Evolutionary conservation across 2,329 filamentous ascomycete species (phyloP), one percentile per base, ranked within the genome.

Genomic region (Stenocarpella maydis): DNA sequence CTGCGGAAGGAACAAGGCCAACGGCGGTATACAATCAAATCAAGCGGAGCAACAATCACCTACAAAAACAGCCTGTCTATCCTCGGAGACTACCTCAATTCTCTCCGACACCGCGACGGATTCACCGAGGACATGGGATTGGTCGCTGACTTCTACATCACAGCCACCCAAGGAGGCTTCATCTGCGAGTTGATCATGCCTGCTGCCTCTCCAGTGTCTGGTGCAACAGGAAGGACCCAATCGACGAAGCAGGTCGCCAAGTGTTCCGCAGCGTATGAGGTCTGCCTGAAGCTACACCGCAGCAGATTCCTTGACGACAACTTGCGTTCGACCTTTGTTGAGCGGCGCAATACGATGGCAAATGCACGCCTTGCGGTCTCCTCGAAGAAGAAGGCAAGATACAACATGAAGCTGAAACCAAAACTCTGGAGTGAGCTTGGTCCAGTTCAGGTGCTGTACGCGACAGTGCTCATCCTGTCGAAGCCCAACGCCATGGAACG

Each of bases 341-440:
- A 91, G 76, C 84, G 86, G 47, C 83, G 96, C 0, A 95, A 94
- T 4, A 85, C 83, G 0, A 95, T 97, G 92, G 87, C 93, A n/a
- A 98, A 98, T 78, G 94, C 95, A 2, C 87, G 90, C 0, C 82
- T 98, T 6, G 94, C 95, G 0, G 85, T 98, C n/a, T 92, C 89
- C 72, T 89, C 89, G 28, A 95, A 94, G 76, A 94, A 92, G 76
- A 90, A 86, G 58, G 87, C 88, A 1, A 83, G 87, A 34, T 98
- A 98, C 78, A 80, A 81, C 1, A 97, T 97, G 92, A 87, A 88
- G 2, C 83, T 89, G 17, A 98, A 97, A 77, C 94, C 96, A 1
- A 81, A 84, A 0, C 80, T 94, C 2, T 99, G 96, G 96, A 79
- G 80, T 1, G 67, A 72, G 1, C 74, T 83, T 17, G 84, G 83